Evolutionary conservation across 2,329 filamentous ascomycete genomes (phyloP), one percentile per base, ranked within the genome.

Genomic region (Claviceps lovelessii): DNA sequence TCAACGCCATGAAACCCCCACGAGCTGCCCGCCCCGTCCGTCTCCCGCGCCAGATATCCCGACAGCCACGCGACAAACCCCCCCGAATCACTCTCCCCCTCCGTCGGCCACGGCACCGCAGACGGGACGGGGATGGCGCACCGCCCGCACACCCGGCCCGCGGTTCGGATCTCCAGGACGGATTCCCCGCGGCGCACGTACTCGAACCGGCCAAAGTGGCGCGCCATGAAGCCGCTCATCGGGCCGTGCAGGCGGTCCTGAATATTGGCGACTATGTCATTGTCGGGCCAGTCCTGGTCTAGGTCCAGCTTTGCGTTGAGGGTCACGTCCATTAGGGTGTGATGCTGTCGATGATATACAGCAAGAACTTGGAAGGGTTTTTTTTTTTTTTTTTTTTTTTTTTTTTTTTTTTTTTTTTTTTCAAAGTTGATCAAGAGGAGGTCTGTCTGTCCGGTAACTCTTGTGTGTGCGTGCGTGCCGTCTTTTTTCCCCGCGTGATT

Each of bases 41-140:
- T 37, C 45, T 57, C 44, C n/a, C 35, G 56, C n/a, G 54, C 57
- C 49, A 52, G 13, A 39, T 55, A 56, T 33, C 56, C 39, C 9
- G 47, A 57, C 47, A 61, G 58, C 60, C 60, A 61, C 37, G 53
- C 51, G 10, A 61, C 48, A 52, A 55, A 37, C 29, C 44, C 33
- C 9, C 49, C 35, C 3, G 46, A 19, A 33, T 33, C 8, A 33
- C 8, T 9, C 5, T 4, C 31, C 1, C 8, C 1, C 3, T 37
- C 35, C 8, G 35, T 37, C 10, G 7, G 7, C 35, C 35, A 37
- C 35, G 35, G 35, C 8, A 37, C 35, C 5, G 35, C 35, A 4
- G 35, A 37, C 10, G 35, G 35, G n/a, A 51, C 8, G 5, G 35
- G 35, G 23, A 51, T 15, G 7, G 39, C 41, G 31, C 41, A 37